phyloP scores from a whole-genome alignment of 768 basidiomycete genomes.

The Infundibulicybe gibba region DNA sequence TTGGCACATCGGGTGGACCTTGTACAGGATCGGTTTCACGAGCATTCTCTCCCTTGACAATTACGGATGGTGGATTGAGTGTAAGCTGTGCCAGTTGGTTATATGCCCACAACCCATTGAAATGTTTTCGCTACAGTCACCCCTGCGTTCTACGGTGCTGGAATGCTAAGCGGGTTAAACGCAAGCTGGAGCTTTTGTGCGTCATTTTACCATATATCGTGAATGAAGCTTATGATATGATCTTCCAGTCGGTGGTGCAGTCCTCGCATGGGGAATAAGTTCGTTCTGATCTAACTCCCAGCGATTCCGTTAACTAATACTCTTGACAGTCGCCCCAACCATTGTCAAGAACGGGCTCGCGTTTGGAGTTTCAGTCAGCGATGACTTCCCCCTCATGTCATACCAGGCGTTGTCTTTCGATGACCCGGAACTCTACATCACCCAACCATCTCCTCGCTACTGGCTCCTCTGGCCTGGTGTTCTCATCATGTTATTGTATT shows the following conservation, averaged over 20 bases:
- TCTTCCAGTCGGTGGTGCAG: constrained; percentile 40
- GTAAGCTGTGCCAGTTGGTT: constrained; percentile 22
- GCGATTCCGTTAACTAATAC: neutral
- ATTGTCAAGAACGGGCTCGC: constrained; percentile 51
- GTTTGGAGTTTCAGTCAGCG: constrained; percentile 31
- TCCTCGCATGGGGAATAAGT: constrained; percentile 63
- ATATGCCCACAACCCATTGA: neutral
- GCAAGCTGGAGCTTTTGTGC: constrained; percentile 55
- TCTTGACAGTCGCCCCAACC: constrained; percentile 42
- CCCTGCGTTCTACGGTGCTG: constrained; percentile 57
- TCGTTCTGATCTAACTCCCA: constrained; percentile 10
- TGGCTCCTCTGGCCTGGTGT: constrained; percentile 66
- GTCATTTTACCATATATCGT: constrained; percentile 12
- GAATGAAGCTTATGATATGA: neutral
- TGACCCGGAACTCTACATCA: constrained; percentile 36
- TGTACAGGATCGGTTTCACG: constrained; percentile 56
- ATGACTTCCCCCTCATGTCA: constrained; percentile 39
- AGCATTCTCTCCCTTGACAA: constrained; percentile 58
- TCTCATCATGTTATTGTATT: constrained; percentile 58
- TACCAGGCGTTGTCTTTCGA: constrained; percentile 43
- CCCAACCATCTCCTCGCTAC: constrained; percentile 49
- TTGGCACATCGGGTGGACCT: constrained; percentile 63
- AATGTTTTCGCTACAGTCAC: constrained; percentile 26
- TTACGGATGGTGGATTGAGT: constrained; percentile 53
- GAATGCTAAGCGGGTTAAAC: constrained; percentile 55